Base-by-base conservation (phyloP, 2,329 filamentous ascomycete species). In the Aspergillus amoenus region DNA sequence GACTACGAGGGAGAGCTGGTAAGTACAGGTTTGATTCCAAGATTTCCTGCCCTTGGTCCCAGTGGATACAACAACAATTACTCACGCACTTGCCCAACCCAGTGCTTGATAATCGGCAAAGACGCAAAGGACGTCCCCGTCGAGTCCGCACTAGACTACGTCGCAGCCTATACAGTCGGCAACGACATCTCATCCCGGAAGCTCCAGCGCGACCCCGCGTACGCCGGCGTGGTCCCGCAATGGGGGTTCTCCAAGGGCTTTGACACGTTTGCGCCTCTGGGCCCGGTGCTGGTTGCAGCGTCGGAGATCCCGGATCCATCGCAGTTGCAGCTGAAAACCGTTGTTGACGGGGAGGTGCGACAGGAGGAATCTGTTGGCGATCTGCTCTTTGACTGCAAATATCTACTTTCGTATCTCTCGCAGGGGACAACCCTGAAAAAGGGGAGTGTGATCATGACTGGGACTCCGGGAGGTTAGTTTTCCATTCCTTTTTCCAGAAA, bases 1-100 rank as follows among this genome's bases (percentile, higher is more conserved):
- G 88, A 91, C 73, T 91, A 91, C 71, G 88, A 92, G 73, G 88
- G 86, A 68, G 88, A 91, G 75, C 79, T 91, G 13, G 86, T 89
- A 27, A 76, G 83, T n/a, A n/a, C n/a, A n/a, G n/a, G n/a, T n/a
- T n/a, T n/a, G n/a, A n/a, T n/a, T 76, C 4, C 34, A 15, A 5
- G 17, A 5, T n/a, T n/a, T n/a, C n/a, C n/a, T n/a, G n/a, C n/a
- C n/a, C n/a, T n/a, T n/a, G n/a, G n/a, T n/a, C n/a, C n/a, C n/a
- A n/a, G n/a, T n/a, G n/a, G n/a, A n/a, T n/a, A n/a, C n/a, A n/a
- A n/a, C n/a, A n/a, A n/a, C n/a, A n/a, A n/a, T n/a, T n/a, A n/a
- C n/a, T n/a, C n/a, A n/a, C n/a, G n/a, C n/a, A n/a, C n/a, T n/a
- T n/a, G n/a, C n/a, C n/a, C n/a, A 37, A 24, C n/a, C 15, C 47